These are phyloP conservation scores for Ilex paraguariensis DNA, from an alignment of 305 asterid species.

Conservation along the genomic window DNA sequence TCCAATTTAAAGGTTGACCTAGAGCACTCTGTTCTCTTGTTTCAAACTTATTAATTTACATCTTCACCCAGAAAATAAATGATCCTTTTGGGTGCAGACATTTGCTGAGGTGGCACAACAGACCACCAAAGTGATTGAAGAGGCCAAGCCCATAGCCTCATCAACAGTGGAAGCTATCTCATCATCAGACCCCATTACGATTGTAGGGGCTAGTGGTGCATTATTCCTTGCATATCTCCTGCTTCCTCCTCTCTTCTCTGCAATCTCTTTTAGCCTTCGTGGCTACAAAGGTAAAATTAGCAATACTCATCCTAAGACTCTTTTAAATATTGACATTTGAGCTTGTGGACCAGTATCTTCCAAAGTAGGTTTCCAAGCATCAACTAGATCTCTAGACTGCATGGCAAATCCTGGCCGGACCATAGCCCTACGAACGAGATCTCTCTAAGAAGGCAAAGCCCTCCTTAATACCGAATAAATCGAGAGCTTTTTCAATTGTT, in stretches of 20 bases:
- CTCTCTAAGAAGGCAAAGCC: too few relatives aligned
- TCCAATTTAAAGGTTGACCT: too few relatives aligned
- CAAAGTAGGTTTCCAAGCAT: not conserved
- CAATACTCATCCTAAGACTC: not conserved
- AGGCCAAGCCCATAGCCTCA: conserved; percentile 76
- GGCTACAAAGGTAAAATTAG: conserved; percentile 72
- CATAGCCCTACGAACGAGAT: too few relatives aligned
- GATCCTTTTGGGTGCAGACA: conserved; percentile 48
- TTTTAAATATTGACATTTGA: not conserved
- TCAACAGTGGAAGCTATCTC: conserved; percentile 74
- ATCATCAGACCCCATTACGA: conserved; percentile 62
- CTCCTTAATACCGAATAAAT: too few relatives aligned
- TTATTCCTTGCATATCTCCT: conserved; percentile 61
- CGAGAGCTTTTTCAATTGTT: too few relatives aligned
- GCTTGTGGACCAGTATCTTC: not conserved
- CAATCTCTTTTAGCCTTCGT: conserved; percentile 63
- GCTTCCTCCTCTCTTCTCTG: conserved; percentile 77
- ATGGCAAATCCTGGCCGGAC: too few relatives aligned
- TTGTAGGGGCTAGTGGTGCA: conserved; percentile 72
- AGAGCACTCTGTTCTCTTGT: too few relatives aligned
- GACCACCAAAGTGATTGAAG: conserved; percentile 71
- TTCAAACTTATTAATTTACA: too few relatives aligned
- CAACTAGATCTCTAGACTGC: too few relatives aligned
- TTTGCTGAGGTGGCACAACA: conserved; percentile 84
- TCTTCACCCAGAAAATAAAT: not conserved